phyloP scores from a whole-genome alignment of 1,139 yeast species.

The Saccharomycopsis hybrid region DNA sequence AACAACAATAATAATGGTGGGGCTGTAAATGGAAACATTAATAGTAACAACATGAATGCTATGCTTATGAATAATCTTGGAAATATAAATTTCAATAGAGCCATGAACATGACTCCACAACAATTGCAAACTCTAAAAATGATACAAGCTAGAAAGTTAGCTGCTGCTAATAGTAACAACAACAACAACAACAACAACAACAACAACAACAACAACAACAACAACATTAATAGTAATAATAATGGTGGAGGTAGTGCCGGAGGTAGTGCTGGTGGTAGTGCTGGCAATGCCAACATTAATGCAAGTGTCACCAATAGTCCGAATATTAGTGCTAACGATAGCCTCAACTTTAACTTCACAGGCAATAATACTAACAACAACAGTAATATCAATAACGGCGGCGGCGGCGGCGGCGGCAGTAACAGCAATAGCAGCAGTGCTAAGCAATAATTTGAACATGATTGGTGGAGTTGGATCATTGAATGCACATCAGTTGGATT shows the following conservation, averaged over 20 bases:
- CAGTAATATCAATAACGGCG: conserved; percentile 1
- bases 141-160: conserved; percentile 1
- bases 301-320: background rate
- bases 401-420: background rate
- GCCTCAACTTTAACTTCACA: too few relatives aligned
- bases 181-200: conserved; percentile 5
- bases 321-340: too few relatives aligned
- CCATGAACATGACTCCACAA: conserved; percentile 5
- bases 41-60: background rate
- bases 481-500: conserved; percentile 12
- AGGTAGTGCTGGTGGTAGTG: conserved; percentile 9
- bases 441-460: conserved; percentile 7
- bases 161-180: conserved; percentile 3
- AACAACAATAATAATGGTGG: background rate
- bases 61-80: background rate
- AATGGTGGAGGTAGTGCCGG: background rate
- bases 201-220: conserved; percentile 9
- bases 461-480: conserved; percentile 9
- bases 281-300: conserved; percentile 14
- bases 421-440: conserved; percentile 2
- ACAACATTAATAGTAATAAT: conserved; percentile 3
- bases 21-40: background rate
- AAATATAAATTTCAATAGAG: conserved; percentile 6
- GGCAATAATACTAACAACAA: background rate
- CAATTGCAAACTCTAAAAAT: background rate